Base-by-base conservation (phyloP, 2,329 filamentous ascomycete genomes). In the Zopfia rhizophila region DNA sequence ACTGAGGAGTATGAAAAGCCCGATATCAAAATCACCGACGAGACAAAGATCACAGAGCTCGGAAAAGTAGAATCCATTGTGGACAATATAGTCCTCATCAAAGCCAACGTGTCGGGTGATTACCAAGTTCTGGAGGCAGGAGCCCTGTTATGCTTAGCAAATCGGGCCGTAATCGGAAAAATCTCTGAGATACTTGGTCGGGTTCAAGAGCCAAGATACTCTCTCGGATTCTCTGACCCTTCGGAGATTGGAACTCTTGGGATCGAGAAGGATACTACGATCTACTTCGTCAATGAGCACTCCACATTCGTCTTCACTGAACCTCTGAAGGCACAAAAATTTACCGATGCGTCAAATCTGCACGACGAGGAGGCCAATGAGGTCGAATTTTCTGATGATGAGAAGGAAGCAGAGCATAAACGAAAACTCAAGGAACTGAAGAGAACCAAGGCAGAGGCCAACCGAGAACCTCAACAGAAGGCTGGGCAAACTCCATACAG, bases 361-460 rank as follows among this genome's bases (percentile, higher is more conserved):
- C 89, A 96, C 70, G 94, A 97, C 58, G 94, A 99, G 70, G 93
- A 97, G 74, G 82, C 89, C 22, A 90, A 96, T 25, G 93, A 97
- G 68, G 83, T 91, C 59, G 94, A 97, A 66, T 97, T 97, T 69
- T 97, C 93, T 0, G 94, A 99, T 58, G 94, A 99, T 62, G 94
- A 99, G 73, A 89, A 90, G 58, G 94, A 99, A 72, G 88, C 88
- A 6, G 90, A 91, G 60, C 85, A 91, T 67, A 95, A 75, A 62
- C 68, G 68, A 40, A 61, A 66, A 51, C 53, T 66, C 55, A 85
- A 86, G 78, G 87, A 85, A 79, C 79, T 82, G 69, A 78, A 79
- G 73, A 75, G 78, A 54, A 63, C 67, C 8, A 69, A 69, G 30
- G 65, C 49, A 8, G 63, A 70, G 21, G 55, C 54, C 33, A 61